Conservation (phyloP, 2,329 filamentous ascomycete genomes). For the Dryadomyces sulphureus region DNA sequence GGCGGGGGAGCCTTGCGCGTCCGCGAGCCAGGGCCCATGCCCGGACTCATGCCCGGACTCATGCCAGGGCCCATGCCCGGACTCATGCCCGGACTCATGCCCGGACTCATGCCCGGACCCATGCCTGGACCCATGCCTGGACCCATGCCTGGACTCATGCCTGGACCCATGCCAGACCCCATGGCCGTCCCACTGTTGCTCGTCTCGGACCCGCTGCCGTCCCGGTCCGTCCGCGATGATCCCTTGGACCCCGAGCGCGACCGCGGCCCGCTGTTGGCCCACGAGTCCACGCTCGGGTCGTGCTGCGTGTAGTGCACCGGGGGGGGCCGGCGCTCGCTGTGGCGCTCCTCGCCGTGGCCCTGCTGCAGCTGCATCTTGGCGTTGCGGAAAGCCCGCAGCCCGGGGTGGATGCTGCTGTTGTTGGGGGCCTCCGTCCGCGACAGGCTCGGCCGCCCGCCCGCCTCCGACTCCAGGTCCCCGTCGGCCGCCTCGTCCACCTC, state of each 20-base stretch:
- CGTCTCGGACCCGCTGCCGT: constrained; percentile 40
- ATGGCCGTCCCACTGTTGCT: constrained; percentile 31
- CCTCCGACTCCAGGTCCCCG: neutral
- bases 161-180: too few relatives aligned
- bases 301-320: constrained; percentile 29
- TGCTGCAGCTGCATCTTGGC: constrained; percentile 41
- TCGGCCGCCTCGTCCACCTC: neutral
- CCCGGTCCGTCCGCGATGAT: constrained; percentile 25
- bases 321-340: constrained; percentile 25
- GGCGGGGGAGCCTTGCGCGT: neutral
- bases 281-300: constrained; percentile 27
- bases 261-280: constrained; percentile 14
- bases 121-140: too few relatives aligned
- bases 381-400: constrained; percentile 41
- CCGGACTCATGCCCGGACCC: too few relatives aligned
- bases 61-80: too few relatives aligned
- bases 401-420: constrained; percentile 28
- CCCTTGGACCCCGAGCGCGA: constrained; percentile 16
- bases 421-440: constrained; percentile 16
- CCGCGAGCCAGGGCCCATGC: too few relatives aligned
- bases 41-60: too few relatives aligned
- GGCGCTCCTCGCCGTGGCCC: constrained; percentile 21
- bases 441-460: neutral
- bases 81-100: too few relatives aligned
- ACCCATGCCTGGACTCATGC: too few relatives aligned